Base-by-base conservation (phyloP, 768 basidiomycete genomes). In the Rhizopogon rudus region DNA sequence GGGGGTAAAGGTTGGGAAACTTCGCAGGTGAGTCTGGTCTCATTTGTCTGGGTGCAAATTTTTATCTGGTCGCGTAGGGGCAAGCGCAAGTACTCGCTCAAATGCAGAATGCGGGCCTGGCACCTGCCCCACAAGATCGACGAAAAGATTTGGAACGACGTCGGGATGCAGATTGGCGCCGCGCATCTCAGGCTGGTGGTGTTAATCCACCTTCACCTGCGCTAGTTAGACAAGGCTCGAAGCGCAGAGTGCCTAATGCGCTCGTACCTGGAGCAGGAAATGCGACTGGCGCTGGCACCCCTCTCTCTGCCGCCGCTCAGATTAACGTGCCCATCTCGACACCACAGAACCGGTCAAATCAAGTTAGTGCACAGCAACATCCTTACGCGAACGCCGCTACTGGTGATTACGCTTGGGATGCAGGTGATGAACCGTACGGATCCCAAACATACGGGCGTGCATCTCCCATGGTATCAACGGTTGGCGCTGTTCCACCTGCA, bases 1-100 rank as follows among this genome's bases (percentile, higher is more conserved):
- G 88, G 86, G 61, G 95, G 94, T 45, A 90, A 90, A 74, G 96
- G 96, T 52, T 98, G 95, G 95, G 94, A 98, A 73, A 81, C 81
- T 44, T 84, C 86, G 40, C 71, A 82, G 70, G 91, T 91, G 64
- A 61, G 84, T 80, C 17, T 35, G 5, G 43, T 29, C 33, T 52
- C 39, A 17, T 37, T 35, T 17, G 44, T 17, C 28, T 16, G 39
- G 51, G 28, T 43, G 29, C 58, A 63, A 39, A 67, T 39, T 48
- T 45, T 50, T 42, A 45, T 48, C 20, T 48, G 44, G 40, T 37
- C 13, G 25, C 41, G 29, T 60, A 86, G 82, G 80, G 80, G 52
- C 83, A 86, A 69, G 84, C 76, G 62, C 83, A 86, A 63, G 80
- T 86, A 51, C 71, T 86, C 28, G 74, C 82, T 31, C 84, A 86